Base-by-base conservation (phyloP, 1,284 basidiomycete species). In the Ceratobasidium sp. region DNA sequence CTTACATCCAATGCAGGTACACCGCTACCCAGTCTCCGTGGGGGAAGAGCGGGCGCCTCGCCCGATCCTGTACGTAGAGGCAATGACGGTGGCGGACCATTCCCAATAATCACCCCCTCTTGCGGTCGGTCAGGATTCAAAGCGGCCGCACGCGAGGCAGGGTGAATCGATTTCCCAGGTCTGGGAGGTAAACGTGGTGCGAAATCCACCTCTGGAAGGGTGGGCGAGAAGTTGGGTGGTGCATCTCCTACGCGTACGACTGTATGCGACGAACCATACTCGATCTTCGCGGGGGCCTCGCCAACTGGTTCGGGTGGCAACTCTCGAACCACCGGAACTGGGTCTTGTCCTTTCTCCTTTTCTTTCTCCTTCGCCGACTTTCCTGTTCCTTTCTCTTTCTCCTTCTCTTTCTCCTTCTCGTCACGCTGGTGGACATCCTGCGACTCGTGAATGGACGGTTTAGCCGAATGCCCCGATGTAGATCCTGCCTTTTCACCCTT, bases 81-180 rank as follows among this genome's bases (percentile, higher is more conserved):
- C 9, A 64, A 49, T 19, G 39, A 25, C 21, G 60, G 60, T 4
- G 60, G 29, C 25, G 16, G n/a, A 14, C 33, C 42, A 46, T 16
- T 46, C 19, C 42, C 42, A n/a, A 46, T 21, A n/a, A 13, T 25
- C 30, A 27, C 13, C 27, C 7, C 29, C 8, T 36, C 29, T 9
- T 42, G 14, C 42, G 16, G 14, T 42, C 39, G 27, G 23, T 36
- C 23, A 30, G 60, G 60, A 25, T 64, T 64, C 36, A 64, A 39
- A 30, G 60, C 60, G 8, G 60, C 62, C 6, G 58, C 50, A 11
- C 72, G 56, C 29, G 62, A 56, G 14, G 88, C 89, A 13, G 89
- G 89, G 73, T 91, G 89, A 53, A 91, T 91, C 73, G 88, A 90
- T 62, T 82, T 83, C n/a, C 82, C 79, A 2, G 89, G 89, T 36